Evolutionary conservation across 306 rosid genomes (phyloP), one percentile per base, ranked within the genome.

Genomic region (Prunus davidiana): DNA sequence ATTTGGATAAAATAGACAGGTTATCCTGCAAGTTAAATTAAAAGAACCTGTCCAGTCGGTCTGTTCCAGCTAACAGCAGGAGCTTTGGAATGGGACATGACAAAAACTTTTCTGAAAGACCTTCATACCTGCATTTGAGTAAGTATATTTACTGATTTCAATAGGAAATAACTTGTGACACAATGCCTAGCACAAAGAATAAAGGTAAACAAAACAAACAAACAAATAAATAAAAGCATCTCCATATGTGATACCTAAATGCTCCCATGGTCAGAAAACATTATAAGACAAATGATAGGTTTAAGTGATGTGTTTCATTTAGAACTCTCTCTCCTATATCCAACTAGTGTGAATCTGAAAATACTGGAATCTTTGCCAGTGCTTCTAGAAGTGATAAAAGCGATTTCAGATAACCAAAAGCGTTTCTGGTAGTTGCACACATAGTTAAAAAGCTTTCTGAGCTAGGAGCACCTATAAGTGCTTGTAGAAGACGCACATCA

Each of bases 31-130:
- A 51, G 66, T 58, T 34, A 22, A 73, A 72, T 45, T 57, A 67
- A 73, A 22, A 52, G 70, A 52, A 95, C 99, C 91, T 95, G 89
- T 95, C 99, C 79, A 95, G 84, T 89, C 99, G 88, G 81, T 95
- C 99, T 71, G 99, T 86, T 73, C 99, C 99, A 18, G 99, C 97
- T 80, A 95, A 84, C 76, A 95, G 89, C 89, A 95, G 71, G 75
- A 95, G 80, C 96, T 95, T 95, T 8, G 99, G 97, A 71, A 89
- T 89, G 6, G 97, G 93, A 82, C 78, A 78, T 45, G 92, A 88
- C 80, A 95, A 88, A 87, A 86, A 95, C 24, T 64, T 90, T 62
- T 95, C 99, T 49, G 99, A 95, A 79, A 95, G 99, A 66, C 99
- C 99, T 80, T 95, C 99, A 74, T 95, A 95, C 98, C 98, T 93